These are phyloP conservation scores for Ilyonectria mors-panacis DNA, from an alignment of 2,329 filamentous ascomycete species.

Conservation along the genomic window DNA sequence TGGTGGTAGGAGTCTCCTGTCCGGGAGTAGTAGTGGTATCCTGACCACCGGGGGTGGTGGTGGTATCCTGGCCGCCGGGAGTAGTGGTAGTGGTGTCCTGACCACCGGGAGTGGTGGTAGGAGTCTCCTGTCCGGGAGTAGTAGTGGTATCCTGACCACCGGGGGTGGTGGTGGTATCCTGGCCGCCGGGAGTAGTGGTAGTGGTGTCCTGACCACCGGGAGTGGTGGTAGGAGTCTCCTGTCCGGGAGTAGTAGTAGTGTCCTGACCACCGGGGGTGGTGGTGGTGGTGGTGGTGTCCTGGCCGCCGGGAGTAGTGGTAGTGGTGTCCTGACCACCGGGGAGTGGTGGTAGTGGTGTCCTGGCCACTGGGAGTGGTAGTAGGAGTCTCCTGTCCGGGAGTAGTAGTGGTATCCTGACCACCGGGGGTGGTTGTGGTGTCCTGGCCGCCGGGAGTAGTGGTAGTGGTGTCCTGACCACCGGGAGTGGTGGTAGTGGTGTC, in stretches of 20 bases:
- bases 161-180: not conserved
- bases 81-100: constrained; percentile 11
- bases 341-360: not conserved
- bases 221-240: not conserved
- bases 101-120: not conserved
- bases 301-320: not conserved
- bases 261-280: not conserved
- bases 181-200: not conserved
- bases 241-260: no score
- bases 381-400: no score
- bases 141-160: not conserved
- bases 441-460: constrained; percentile 11
- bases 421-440: constrained; percentile 20
- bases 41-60: not conserved
- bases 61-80: not conserved
- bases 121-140: no score
- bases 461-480: not conserved
- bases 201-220: not conserved
- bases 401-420: not conserved
- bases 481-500: not conserved
- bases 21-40: no score
- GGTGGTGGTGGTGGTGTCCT: constrained; percentile 7
- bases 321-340: not conserved
- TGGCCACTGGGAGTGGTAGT: constrained; percentile 1
- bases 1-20: no score